These are phyloP conservation scores for Fusarium hainanense DNA, from an alignment of 2,329 filamentous ascomycete species.

Conservation along the genomic window DNA sequence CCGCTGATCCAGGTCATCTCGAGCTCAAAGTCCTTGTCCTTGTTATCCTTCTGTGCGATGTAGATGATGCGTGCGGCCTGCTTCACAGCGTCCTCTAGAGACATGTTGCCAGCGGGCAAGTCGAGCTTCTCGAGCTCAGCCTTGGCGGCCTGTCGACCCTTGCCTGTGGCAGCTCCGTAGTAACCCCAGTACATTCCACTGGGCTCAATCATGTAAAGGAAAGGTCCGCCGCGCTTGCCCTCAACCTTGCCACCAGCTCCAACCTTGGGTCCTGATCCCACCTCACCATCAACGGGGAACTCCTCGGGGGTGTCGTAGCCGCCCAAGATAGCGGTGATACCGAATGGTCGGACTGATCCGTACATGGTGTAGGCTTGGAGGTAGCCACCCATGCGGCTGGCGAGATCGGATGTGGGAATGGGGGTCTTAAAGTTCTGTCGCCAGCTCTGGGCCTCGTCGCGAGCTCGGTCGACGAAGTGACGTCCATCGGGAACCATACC, in stretches of 20 bases:
- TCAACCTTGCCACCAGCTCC: slow-evolving; percentile 86
- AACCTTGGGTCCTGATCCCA: slow-evolving; percentile 80
- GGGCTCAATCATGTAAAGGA: slow-evolving; percentile 98
- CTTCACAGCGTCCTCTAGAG: slow-evolving; percentile 89
- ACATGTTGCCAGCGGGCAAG: slow-evolving; percentile 79
- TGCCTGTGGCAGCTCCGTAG: slow-evolving; percentile 96
- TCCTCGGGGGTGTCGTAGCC: slow-evolving; percentile 94
- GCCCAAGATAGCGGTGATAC: slow-evolving; percentile 92
- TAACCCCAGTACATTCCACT: slow-evolving; percentile 99
- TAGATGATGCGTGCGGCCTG: slow-evolving; percentile 98
- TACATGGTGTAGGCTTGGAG: slow-evolving; percentile 98
- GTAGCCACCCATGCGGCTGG: slow-evolving; percentile 93
- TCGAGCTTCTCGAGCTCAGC: slow-evolving; percentile 98
- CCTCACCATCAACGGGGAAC: slow-evolving; percentile 87
- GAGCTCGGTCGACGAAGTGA: slow-evolving; percentile 93
- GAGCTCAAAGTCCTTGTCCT: slow-evolving; percentile 99
- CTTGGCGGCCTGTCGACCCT: slow-evolving; percentile 96
- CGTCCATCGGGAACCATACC: slow-evolving; percentile 94
- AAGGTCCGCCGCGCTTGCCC: slow-evolving; percentile 85
- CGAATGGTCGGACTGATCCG: slow-evolving; percentile 95
- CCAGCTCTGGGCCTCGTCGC: slow-evolving; percentile 93
- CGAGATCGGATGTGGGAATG: slow-evolving; percentile 88
- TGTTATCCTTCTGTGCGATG: slow-evolving; percentile 97
- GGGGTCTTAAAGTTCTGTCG: slow-evolving; percentile 93
- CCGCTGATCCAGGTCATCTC: slow-evolving; percentile 99